Evolutionary conservation across 306 rosid species (phyloP).

Genomic region (Mucuna pruriens): DNA sequence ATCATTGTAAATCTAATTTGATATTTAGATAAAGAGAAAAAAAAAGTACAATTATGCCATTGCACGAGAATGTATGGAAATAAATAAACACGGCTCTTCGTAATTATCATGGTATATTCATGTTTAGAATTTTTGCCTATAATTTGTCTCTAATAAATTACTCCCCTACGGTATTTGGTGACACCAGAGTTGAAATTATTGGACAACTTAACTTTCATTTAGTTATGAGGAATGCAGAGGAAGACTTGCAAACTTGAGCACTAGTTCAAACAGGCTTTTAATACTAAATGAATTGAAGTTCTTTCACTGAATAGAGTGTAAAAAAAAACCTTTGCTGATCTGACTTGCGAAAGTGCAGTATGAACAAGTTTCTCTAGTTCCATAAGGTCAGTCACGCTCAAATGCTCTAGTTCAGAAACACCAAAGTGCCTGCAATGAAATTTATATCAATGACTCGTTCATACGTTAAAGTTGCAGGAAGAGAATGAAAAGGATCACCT

Average conservation of each 20-base stretch:
- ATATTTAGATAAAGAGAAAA: not conserved
- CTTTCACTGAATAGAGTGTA: not conserved
- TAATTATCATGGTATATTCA: not conserved
- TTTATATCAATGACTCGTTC: not conserved
- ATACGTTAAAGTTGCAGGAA: not conserved
- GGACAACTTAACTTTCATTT: too few species aligned
- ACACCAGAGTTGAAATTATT: too few species aligned
- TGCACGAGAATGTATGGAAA: not conserved
- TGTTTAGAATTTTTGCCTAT: not conserved
- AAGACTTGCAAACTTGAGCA: too few species aligned
- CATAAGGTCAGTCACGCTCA: conserved; percentile 15
- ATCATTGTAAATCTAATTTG: not conserved
- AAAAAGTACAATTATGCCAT: not conserved
- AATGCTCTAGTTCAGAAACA: conserved; percentile 23
- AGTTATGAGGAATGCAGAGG: too few species aligned
- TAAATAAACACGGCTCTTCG: not conserved
- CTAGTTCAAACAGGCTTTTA: too few species aligned
- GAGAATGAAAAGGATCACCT: conserved; percentile 24
- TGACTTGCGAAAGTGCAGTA: conserved; percentile 8
- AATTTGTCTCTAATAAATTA: not conserved
- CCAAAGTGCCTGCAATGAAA: conserved; percentile 23
- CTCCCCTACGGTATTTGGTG: too few species aligned
- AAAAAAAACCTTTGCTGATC: conserved; percentile 33
- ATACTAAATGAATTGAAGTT: conserved; percentile 4
- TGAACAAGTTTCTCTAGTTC: conserved; percentile 26